Percentiles rank a stretch among this genome's conserved stretches.
These are phyloP conservation scores for Turnera subulata DNA, from an alignment of 345 rosid species.

Conservation along the genomic window DNA sequence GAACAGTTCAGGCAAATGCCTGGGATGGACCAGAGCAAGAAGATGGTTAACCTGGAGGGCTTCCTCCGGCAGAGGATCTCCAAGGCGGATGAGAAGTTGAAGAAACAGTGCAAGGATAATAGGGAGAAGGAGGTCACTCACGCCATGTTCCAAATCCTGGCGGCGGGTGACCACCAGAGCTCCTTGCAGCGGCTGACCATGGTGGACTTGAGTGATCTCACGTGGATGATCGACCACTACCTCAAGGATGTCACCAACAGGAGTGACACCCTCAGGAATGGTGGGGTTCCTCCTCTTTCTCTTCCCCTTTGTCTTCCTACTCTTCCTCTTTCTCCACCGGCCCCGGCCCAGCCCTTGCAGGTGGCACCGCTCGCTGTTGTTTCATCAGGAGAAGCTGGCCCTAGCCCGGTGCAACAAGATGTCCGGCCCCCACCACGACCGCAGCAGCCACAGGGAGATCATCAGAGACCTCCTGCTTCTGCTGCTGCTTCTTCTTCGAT, in stretches of 20 bases:
- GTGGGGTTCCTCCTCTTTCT: not conserved
- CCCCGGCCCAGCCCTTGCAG: no score
- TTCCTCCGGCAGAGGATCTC: conserved; percentile 36
- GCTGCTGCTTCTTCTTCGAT: no score
- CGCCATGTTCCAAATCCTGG: conserved; percentile 30
- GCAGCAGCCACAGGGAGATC: no score
- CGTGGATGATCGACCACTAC: conserved; percentile 30
- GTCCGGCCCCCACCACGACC: not conserved
- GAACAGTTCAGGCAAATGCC: no score
- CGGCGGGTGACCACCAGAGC: conserved; percentile 6
- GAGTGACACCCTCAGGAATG: not conserved
- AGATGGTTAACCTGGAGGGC: conserved; percentile 41
- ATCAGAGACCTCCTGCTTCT: no score
- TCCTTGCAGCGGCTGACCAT: conserved; percentile 15
- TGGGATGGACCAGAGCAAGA: conserved; percentile 42
- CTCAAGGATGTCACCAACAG: conserved; percentile 20
- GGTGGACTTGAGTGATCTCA: conserved; percentile 37
- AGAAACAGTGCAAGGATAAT: conserved; percentile 37
- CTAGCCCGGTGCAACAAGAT: not conserved
- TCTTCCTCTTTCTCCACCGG: not conserved
- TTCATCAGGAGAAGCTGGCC: not conserved
- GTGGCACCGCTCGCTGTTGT: no score
- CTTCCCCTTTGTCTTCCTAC: no score
- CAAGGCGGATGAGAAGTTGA: conserved; percentile 31
- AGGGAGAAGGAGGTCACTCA: no score